Percentiles rank a stretch among this genome's conserved stretches.
phyloP scores from a whole-genome alignment of 1,284 basidiomycete genomes.

The Taiwanofungus camphoratus region DNA sequence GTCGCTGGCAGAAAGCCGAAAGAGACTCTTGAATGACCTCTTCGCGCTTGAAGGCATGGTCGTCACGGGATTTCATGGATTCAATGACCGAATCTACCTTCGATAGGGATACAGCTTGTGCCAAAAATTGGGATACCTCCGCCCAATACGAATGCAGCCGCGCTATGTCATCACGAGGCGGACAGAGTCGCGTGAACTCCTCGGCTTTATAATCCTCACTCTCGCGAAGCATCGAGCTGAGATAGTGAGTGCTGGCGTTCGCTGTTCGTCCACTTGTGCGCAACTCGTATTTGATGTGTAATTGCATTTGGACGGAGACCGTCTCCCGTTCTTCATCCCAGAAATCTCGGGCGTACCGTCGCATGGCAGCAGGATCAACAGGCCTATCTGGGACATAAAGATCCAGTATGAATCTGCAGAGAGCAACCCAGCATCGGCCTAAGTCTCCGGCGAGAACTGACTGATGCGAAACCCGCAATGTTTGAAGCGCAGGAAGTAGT shows the following conservation, averaged over 20 bases:
- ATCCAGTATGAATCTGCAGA: slow-evolving; percentile 55
- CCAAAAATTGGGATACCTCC: slow-evolving; percentile 71
- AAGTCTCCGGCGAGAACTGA: slow-evolving; percentile 21
- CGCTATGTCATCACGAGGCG: slow-evolving; percentile 42
- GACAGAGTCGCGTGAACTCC: slow-evolving; percentile 18
- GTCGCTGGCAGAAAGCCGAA: slow-evolving; percentile 54
- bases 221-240: slow-evolving; percentile 36
- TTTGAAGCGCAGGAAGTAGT: slow-evolving; percentile 10
- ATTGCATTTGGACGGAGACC: slow-evolving; percentile 47
- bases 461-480: slow-evolving; percentile 1
- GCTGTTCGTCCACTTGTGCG: slow-evolving; percentile 55
- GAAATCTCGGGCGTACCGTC: slow-evolving; percentile 49
- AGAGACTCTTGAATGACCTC: slow-evolving; percentile 63
- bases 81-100: slow-evolving; percentile 40
- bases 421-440: slow-evolving; percentile 61
- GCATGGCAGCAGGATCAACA: slow-evolving; percentile 80
- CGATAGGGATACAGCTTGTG: slow-evolving; percentile 43
- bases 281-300: slow-evolving; percentile 56
- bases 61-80: slow-evolving; percentile 31
- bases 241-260: slow-evolving; percentile 44
- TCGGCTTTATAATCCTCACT: slow-evolving; percentile 17
- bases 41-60: slow-evolving; percentile 44
- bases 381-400: slow-evolving; percentile 86
- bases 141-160: slow-evolving; percentile 77
- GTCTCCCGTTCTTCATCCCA: slow-evolving; percentile 40